These are phyloP conservation scores for Xanthoparmelia taractica DNA, from an alignment of 495 filamentous ascomycete genomes.

Conservation along the genomic window DNA sequence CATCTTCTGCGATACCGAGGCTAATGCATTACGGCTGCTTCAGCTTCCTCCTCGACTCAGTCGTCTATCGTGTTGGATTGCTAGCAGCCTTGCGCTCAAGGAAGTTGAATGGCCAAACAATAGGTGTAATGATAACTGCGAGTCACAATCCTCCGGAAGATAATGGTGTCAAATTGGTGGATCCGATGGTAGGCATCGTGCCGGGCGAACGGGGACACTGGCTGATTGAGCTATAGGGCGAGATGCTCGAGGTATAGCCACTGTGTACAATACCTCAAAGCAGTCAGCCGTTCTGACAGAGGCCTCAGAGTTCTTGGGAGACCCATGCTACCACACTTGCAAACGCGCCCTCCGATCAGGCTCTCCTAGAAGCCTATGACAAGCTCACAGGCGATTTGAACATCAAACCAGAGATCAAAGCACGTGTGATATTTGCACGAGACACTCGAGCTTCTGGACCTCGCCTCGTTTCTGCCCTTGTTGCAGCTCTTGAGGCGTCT, in stretches of 20 bases:
- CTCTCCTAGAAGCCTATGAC: constrained; percentile 66
- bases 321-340: constrained; percentile 75
- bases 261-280: neutral
- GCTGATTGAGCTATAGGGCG: constrained; percentile 48
- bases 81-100: constrained; percentile 85
- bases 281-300: constrained; percentile 3
- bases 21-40: constrained; percentile 6
- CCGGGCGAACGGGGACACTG: neutral
- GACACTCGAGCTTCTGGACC: constrained; percentile 91
- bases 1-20: neutral
- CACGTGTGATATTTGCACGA: constrained; percentile 79
- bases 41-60: constrained; percentile 63
- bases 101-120: constrained; percentile 77
- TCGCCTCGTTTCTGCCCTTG: constrained; percentile 66
- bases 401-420: constrained; percentile 60
- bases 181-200: constrained; percentile 64
- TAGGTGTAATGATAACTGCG: constrained; percentile 98
- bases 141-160: constrained; percentile 96
- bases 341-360: constrained; percentile 67
- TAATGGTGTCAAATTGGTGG: constrained; percentile 97
- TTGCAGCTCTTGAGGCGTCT: constrained; percentile 66
- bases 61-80: constrained; percentile 84
- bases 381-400: constrained; percentile 62
- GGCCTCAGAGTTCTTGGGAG: constrained; percentile 71
- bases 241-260: constrained; percentile 76